A percentile compares a stretch with the other conserved stretches of the same genome.
These are phyloP conservation scores for Coprinopsis sp. DNA, from an alignment of 768 basidiomycete genomes.

Conservation along the genomic window DNA sequence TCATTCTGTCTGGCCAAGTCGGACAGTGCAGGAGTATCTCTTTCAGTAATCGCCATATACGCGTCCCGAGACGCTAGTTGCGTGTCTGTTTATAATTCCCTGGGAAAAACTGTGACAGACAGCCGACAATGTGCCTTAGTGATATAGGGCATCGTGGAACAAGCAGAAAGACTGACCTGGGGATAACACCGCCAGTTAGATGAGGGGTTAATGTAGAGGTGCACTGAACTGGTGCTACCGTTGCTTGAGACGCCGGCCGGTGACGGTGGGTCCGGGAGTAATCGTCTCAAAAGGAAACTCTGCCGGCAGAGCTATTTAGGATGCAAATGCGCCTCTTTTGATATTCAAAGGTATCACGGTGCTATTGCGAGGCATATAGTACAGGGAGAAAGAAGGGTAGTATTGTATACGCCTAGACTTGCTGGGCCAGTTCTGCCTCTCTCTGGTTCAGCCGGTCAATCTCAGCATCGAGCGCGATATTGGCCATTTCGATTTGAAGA, in stretches of 20 bases:
- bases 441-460: conserved; percentile 54
- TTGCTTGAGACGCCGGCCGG: conserved; percentile 13
- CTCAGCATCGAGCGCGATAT: conserved; percentile 81
- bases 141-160: too few species aligned
- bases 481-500: conserved; percentile 94
- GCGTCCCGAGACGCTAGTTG: conserved; percentile 65
- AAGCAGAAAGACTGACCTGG: conserved; percentile 29
- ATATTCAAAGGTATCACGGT: neutral
- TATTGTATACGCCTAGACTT: conserved; percentile 18
- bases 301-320: neutral
- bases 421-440: conserved; percentile 57
- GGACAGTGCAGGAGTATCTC: conserved; percentile 38
- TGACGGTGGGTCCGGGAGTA: neutral
- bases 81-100: conserved; percentile 32
- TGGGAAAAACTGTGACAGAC: conserved; percentile 12
- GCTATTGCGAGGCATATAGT: conserved; percentile 7
- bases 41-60: conserved; percentile 74
- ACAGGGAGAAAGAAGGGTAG: conserved; percentile 22
- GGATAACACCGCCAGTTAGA: conserved; percentile 31
- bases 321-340: too few species aligned
- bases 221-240: conserved; percentile 11
- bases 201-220: conserved; percentile 18
- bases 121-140: neutral
- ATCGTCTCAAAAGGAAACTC: neutral
- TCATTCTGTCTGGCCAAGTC: conserved; percentile 32